Base-by-base conservation (phyloP, 2,329 filamentous ascomycete species). In the Colletotrichum brevisporum region DNA sequence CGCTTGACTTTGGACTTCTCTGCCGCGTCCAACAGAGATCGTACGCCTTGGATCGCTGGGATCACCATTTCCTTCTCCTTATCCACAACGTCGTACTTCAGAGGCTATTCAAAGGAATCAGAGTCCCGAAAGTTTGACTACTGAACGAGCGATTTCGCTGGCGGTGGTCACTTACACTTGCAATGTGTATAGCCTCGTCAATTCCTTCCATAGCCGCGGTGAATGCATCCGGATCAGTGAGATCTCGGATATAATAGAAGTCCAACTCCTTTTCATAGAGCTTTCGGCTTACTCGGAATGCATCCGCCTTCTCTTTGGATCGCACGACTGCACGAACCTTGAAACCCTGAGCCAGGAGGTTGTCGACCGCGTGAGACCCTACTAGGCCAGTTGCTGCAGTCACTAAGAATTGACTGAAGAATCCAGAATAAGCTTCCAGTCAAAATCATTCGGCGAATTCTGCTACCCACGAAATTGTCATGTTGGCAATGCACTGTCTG, bases 311-410 rank as follows among this genome's bases (percentile, higher is more conserved):
- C 5, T 24, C 10, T 3, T 56, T 43, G 15, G 53, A 56, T 56
- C 36, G 36, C 3, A 36, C 53, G 2, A 56, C 53, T 31, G 53
- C 53, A 16, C 53, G 36, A 21, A 56, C 36, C 39, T 56, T 56
- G 36, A 24, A 12, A 1, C 53, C 53, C 21, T 45, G 45, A n/a
- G 12, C 16, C 53, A 56, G 24, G 2, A 56, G 9, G 12, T 45
- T 56, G 21, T 56, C 36, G 1, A 56, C 53, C 16, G 43, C 31
- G 43, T 56, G 53, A 12, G 53, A 56, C 8, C 53, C 53, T 74
- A 75, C 77, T 75, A 77, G 77, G 13, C 74, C 75, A 1, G 70
- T 75, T 15, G 74, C 73, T 12, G 76, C 74, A 0, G 74, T 76
- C 10, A 76, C 74, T 21, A 76, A 61, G 8, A 76, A 69, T 13